Percentiles rank a stretch among this genome's conserved stretches.
phyloP scores from a whole-genome alignment of 1,284 basidiomycete genomes.

The Rhodotorula sp. region DNA sequence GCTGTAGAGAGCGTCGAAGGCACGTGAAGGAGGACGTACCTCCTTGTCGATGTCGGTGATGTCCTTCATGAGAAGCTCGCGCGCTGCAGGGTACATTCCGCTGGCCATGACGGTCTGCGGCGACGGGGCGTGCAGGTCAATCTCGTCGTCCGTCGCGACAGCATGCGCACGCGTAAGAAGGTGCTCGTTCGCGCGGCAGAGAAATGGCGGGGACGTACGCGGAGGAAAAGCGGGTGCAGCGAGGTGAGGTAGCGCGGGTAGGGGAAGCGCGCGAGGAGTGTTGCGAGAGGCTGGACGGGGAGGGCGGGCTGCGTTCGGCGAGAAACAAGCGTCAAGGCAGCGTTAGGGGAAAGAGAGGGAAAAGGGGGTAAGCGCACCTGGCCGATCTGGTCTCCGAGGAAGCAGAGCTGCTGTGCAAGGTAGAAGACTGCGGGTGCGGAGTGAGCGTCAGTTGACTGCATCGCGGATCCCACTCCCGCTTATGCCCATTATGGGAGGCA shows the following conservation, averaged over 20 bases:
- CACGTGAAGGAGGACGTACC: slow-evolving; percentile 14
- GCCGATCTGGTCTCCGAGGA: slow-evolving; percentile 52
- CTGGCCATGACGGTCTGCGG: slow-evolving; percentile 4
- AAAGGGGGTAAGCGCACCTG: slow-evolving; percentile 51
- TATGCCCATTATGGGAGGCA: too few species aligned
- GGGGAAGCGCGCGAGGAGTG: slow-evolving; percentile 64
- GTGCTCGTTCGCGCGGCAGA: too few species aligned
- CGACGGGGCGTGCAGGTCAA: not conserved
- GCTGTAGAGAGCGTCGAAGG: not conserved
- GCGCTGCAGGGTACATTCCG: slow-evolving; percentile 15
- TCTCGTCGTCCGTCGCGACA: not conserved
- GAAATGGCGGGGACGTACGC: slow-evolving; percentile 32
- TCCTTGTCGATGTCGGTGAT: slow-evolving; percentile 40
- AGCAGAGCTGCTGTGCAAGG: slow-evolving; percentile 58
- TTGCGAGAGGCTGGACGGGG: slow-evolving; percentile 62
- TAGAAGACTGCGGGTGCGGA: slow-evolving; percentile 50
- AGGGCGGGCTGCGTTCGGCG: slow-evolving; percentile 53
- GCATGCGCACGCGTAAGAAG: not conserved
- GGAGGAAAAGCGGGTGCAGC: slow-evolving; percentile 65
- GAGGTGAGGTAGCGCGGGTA: slow-evolving; percentile 64
- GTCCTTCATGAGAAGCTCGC: slow-evolving; percentile 15
- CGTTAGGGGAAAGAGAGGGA: not conserved
- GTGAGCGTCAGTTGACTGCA: not conserved
- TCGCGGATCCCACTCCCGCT: too few species aligned
- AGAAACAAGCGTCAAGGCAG: not conserved